These are phyloP conservation scores for Suhomyces sp. DNA, from an alignment of 805 yeast species.

Conservation along the genomic window DNA sequence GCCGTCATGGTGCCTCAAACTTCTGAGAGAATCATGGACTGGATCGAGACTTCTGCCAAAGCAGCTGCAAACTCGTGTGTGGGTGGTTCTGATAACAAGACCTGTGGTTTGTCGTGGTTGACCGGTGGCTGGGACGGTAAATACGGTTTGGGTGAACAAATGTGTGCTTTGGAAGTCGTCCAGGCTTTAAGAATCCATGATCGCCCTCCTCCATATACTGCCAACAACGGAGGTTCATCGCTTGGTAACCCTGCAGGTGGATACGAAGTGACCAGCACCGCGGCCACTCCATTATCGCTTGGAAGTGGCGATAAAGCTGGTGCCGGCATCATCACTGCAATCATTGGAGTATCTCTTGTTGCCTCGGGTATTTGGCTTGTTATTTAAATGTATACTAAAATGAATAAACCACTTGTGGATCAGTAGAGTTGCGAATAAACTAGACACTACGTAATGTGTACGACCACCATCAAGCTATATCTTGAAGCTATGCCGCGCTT, in stretches of 20 bases:
- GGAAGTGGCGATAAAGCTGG: constrained; percentile 55
- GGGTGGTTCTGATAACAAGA: constrained; percentile 81
- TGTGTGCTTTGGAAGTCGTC: constrained; percentile 68
- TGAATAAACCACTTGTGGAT: background rate
- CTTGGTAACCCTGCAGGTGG: constrained; percentile 71
- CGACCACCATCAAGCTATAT: too few species aligned
- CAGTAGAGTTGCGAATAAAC: too few species aligned
- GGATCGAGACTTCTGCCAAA: constrained; percentile 40
- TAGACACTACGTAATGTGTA: too few species aligned
- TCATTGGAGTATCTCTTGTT: constrained; percentile 51
- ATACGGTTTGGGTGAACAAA: constrained; percentile 79
- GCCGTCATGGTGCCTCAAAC: constrained; percentile 68
- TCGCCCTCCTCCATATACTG: constrained; percentile 59
- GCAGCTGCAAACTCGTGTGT: constrained; percentile 61
- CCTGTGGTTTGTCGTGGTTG: constrained; percentile 75
- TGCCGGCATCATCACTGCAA: constrained; percentile 83
- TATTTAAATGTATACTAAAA: constrained; percentile 24
- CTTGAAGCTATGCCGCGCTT: too few species aligned
- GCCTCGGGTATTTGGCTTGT: constrained; percentile 79
- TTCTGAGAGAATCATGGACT: constrained; percentile 41
- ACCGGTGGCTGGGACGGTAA: constrained; percentile 54
- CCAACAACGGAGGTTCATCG: constrained; percentile 67
- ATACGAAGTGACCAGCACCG: constrained; percentile 38
- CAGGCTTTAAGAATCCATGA: constrained; percentile 41
- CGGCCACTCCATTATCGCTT: constrained; percentile 21